Evolutionary conservation across 2,329 filamentous ascomycete species (phyloP), one percentile per base, ranked within the genome.

Genomic region (Penicillium nordicum): DNA sequence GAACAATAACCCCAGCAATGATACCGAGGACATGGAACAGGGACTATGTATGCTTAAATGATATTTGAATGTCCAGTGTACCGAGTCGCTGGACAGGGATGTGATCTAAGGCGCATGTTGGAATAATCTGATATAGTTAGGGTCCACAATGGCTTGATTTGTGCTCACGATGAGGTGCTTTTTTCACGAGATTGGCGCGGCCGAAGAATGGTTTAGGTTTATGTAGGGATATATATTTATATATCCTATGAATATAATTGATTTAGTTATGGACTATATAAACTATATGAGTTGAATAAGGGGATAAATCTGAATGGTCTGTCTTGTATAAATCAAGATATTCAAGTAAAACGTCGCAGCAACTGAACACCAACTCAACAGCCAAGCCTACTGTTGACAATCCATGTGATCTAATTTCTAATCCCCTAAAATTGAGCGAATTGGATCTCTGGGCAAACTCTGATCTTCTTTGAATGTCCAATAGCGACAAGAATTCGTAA

Each of bases 161-260:
- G 36, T 32, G 46, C 47, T 34, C 32, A 21, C 16, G 53, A 66
- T 66, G 62, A 66, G 61, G 63, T 66, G 62, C 62, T 66, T 55
- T 47, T 18, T 30, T 30, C 18, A 49, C 18, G 42, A 32, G 30
- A 32, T 32, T 32, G 30, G 30, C 11, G 29, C 11, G 4, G 29
- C 29, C 10, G 30, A 32, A 32, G 30, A 6, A 32, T 32, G 11
- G 30, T 32, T 32, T 14, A 32, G 30, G 30, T 32, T 32, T 32
- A 32, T 32, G 11, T 14, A 32, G 30, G 30, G 12, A 12, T 36
- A 23, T 16, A 12, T 9, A 11, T 5, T 1, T 36, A 23, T 16
- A 12, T 9, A 11, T 5, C 1, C 1, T 4, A 18, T 12, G 14
- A 11, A 32, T n/a, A 16, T 25, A 10, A 34, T 40, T n/a, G 40